Conservation (phyloP, 1,284 basidiomycete genomes). For the Austroboletus sp. region DNA sequence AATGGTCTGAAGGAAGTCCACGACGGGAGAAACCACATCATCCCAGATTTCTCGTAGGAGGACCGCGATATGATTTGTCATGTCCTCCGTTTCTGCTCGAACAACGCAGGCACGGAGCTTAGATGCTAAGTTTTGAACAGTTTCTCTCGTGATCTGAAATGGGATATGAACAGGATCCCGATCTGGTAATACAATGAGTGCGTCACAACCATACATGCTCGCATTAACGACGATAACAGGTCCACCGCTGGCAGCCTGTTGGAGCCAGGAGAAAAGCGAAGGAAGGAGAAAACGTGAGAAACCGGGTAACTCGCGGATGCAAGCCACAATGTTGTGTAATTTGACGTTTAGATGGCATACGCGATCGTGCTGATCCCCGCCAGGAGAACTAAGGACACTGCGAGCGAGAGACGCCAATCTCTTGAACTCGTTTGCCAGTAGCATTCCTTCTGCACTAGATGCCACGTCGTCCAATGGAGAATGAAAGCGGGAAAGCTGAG, state of each 20-base stretch:
- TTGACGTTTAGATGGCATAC: neutral
- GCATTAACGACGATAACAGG: neutral
- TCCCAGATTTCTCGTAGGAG: slow-evolving; percentile 24
- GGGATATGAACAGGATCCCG: neutral
- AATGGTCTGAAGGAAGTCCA: slow-evolving; percentile 6
- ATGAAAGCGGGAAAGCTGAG: neutral
- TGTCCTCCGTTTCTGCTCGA: neutral
- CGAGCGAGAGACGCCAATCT: neutral
- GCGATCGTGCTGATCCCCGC: neutral
- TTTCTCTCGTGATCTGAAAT: neutral
- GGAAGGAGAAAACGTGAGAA: neutral
- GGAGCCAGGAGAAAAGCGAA: neutral
- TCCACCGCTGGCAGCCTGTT: neutral
- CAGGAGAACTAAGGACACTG: neutral
- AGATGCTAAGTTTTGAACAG: neutral
- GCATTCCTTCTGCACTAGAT: neutral
- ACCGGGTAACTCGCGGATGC: neutral
- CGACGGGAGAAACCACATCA: slow-evolving; percentile 21
- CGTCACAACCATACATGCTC: neutral
- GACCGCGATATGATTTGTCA: neutral
- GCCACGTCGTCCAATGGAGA: neutral
- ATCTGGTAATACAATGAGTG: neutral
- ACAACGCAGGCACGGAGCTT: neutral
- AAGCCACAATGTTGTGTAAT: neutral
- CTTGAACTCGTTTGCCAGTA: neutral